Conservation (phyloP, 2,329 filamentous ascomycete species). For the Verticillium nubilum region DNA sequence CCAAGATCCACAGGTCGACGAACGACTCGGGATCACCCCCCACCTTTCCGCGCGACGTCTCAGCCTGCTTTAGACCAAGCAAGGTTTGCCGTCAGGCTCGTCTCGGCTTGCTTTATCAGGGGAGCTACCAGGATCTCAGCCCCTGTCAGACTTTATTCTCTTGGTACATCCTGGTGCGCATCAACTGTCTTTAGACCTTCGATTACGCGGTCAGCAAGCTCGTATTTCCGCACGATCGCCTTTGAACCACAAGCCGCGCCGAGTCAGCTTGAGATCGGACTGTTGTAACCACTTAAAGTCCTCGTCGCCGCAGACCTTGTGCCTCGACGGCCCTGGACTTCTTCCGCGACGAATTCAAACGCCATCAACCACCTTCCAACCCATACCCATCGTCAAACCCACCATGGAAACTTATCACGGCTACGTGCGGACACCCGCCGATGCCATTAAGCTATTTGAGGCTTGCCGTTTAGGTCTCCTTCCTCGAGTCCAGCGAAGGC, state of each 20-base stretch:
- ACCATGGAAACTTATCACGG: conserved; percentile 97
- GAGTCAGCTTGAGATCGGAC: not conserved
- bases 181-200: not conserved
- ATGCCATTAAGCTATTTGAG: conserved; percentile 98
- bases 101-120: not conserved
- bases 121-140: not conserved
- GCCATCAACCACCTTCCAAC: conserved; percentile 16
- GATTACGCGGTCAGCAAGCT: not conserved
- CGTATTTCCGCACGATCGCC: not conserved
- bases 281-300: not conserved
- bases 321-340: not conserved
- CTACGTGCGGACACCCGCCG: conserved; percentile 87
- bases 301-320: not conserved
- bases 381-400: too few species aligned
- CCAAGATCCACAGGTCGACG: not conserved
- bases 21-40: not conserved
- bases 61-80: not conserved
- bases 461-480: conserved; percentile 85
- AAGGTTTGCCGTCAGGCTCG: not conserved
- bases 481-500: conserved; percentile 82
- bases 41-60: not conserved
- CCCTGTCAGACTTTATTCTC: not conserved
- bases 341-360: not conserved
- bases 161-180: not conserved
- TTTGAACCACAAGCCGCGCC: not conserved